A percentile compares a stretch with the other conserved stretches of the same genome.
phyloP scores from a whole-genome alignment of 169 alveolate species.

The Plasmodium vinckei region DNA sequence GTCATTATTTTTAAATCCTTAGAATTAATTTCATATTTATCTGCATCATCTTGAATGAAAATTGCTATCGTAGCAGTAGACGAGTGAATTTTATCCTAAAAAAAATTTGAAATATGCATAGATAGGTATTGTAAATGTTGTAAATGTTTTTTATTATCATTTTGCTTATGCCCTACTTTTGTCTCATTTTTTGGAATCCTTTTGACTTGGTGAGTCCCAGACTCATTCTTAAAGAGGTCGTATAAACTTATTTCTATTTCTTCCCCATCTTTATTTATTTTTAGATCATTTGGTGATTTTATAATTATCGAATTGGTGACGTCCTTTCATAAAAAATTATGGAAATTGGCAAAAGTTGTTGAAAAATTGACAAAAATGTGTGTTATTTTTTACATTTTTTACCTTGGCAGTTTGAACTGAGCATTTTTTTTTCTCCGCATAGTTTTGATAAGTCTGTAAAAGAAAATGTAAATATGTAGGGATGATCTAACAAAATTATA shows the following conservation, averaged over 20 bases:
- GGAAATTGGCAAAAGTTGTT: too few relatives aligned
- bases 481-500: not conserved
- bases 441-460: conserved; percentile 36
- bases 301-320: conserved; percentile 27
- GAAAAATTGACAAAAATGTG: too few relatives aligned
- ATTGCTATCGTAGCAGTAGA: conserved; percentile 88
- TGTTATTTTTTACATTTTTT: too few relatives aligned
- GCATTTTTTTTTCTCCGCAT: conserved; percentile 34
- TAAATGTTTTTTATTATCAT: not conserved
- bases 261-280: conserved; percentile 35
- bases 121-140: not conserved
- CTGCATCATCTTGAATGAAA: conserved; percentile 69
- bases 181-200: conserved; percentile 84
- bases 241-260: conserved; percentile 71
- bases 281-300: conserved; percentile 11
- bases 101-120: not conserved
- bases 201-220: conserved; percentile 87
- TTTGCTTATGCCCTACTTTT: conserved; percentile 44
- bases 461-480: not conserved
- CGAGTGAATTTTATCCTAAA: conserved; percentile 83
- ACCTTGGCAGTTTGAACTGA: conserved; percentile 36
- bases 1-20: conserved; percentile 83
- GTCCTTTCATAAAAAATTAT: too few relatives aligned
- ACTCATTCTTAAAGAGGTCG: conserved; percentile 82
- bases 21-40: conserved; percentile 72